These are phyloP conservation scores for Huiozyma sinensis DNA, from an alignment of 805 yeast genomes.

Conservation along the genomic window DNA sequence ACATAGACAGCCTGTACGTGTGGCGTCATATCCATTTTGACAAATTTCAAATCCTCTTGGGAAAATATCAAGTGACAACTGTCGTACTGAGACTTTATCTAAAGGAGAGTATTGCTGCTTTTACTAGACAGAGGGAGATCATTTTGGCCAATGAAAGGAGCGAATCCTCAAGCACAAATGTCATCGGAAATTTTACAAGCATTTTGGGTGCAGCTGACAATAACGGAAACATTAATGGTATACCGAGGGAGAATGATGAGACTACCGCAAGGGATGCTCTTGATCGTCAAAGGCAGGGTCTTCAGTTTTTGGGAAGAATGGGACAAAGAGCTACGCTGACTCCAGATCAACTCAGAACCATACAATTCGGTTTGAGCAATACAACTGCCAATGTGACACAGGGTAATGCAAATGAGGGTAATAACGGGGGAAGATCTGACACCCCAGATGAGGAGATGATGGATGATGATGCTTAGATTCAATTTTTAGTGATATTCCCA, in stretches of 20 bases:
- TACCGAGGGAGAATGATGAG: background rate
- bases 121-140: slow-evolving; percentile 27
- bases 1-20: slow-evolving; percentile 20
- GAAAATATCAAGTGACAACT: slow-evolving; percentile 24
- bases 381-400: slow-evolving; percentile 4
- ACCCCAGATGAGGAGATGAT: slow-evolving; percentile 21
- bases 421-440: slow-evolving; percentile 16
- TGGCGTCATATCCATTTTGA: slow-evolving; percentile 23
- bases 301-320: background rate
- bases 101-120: slow-evolving; percentile 24
- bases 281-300: background rate
- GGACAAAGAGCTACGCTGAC: slow-evolving; percentile 11
- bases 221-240: background rate
- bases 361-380: slow-evolving; percentile 19
- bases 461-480: background rate
- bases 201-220: background rate
- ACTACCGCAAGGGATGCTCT: too few species aligned
- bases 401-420: slow-evolving; percentile 3
- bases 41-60: slow-evolving; percentile 17
- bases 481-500: too few species aligned
- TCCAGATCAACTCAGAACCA: slow-evolving; percentile 18
- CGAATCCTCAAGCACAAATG: slow-evolving; percentile 8
- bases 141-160: slow-evolving; percentile 20
- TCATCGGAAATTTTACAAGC: background rate
- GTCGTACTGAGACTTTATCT: slow-evolving; percentile 24